These are phyloP conservation scores for Raddia guianensis DNA, from an alignment of 176 grass and related monocot species.

Conservation along the genomic window DNA sequence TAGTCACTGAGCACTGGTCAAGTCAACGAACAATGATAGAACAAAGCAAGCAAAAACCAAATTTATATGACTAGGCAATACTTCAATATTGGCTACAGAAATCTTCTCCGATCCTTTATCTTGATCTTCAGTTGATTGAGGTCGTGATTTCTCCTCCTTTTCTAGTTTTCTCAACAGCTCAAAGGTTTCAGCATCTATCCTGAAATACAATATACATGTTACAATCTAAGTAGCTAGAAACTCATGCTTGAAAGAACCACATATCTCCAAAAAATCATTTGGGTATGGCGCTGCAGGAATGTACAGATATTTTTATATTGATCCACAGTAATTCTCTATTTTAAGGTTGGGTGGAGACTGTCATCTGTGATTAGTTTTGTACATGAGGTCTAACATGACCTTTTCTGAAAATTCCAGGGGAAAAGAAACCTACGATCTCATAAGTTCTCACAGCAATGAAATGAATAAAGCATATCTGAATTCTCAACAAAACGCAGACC, in stretches of 20 bases:
- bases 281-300: too few species aligned
- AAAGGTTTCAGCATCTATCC: constrained; percentile 88
- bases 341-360: too few species aligned
- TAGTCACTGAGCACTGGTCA: not conserved
- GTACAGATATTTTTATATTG: too few species aligned
- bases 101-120: constrained; percentile 60
- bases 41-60: not conserved
- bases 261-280: constrained; percentile 7
- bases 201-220: constrained; percentile 52
- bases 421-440: not conserved
- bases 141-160: constrained; percentile 48
- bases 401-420: not conserved
- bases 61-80: constrained; percentile 40
- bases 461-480: not conserved
- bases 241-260: not conserved
- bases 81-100: constrained; percentile 62
- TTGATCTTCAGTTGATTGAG: constrained; percentile 47
- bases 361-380: too few species aligned
- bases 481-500: not conserved
- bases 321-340: too few species aligned
- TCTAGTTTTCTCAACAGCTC: constrained; percentile 68
- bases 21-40: not conserved
- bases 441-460: not conserved
- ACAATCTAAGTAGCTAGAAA: constrained; percentile 34
- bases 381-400: not conserved